Percentiles rank a stretch among this genome's conserved stretches.
These are phyloP conservation scores for Trichosporon sp. DNA, from an alignment of 1,284 basidiomycete genomes.

Conservation along the genomic window DNA sequence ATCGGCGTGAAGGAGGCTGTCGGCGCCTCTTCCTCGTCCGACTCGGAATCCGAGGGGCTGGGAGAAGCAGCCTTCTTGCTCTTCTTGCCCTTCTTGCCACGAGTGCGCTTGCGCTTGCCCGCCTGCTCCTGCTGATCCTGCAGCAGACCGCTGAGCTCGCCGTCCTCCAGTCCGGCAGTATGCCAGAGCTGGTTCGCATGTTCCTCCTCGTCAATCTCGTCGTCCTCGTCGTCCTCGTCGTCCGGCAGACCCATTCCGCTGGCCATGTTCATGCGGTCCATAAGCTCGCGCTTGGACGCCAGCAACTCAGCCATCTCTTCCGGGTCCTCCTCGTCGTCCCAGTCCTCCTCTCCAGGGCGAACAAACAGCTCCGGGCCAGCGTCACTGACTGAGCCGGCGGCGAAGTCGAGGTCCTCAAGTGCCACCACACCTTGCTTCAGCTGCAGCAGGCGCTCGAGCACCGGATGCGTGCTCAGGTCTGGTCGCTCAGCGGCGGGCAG, in stretches of 20 bases:
- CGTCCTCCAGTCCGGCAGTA: constrained; percentile 37
- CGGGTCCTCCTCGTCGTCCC: constrained; percentile 40
- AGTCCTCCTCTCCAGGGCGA: constrained; percentile 17
- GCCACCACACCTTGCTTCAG: constrained; percentile 78
- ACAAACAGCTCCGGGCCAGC: constrained; percentile 40
- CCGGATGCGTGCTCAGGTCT: constrained; percentile 66
- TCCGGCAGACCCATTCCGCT: constrained; percentile 18
- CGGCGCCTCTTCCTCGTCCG: constrained; percentile 5
- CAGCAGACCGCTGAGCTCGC: constrained; percentile 38
- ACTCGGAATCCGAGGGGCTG: constrained; percentile 7
- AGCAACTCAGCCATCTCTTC: constrained; percentile 30
- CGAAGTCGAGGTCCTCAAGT: constrained; percentile 75
- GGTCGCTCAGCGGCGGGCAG: constrained; percentile 58
- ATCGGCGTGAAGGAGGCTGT: constrained; percentile 37
- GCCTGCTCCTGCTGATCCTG: constrained; percentile 31
- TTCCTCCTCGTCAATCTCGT: constrained; percentile 21
- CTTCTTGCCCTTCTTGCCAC: constrained; percentile 47
- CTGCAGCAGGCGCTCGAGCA: constrained; percentile 72
- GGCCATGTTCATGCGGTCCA: constrained; percentile 20
- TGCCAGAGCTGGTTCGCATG: constrained; percentile 34
- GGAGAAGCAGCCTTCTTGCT: constrained; percentile 30
- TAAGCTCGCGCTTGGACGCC: constrained; percentile 23
- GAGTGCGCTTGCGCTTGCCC: constrained; percentile 40
- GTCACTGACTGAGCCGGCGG: constrained; percentile 51
- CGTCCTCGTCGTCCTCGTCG: constrained; percentile 17